Evolutionary conservation across 2,329 filamentous ascomycete genomes (phyloP), one percentile per base, ranked within the genome.

Genomic region (Trichoderma aggressivum): DNA sequence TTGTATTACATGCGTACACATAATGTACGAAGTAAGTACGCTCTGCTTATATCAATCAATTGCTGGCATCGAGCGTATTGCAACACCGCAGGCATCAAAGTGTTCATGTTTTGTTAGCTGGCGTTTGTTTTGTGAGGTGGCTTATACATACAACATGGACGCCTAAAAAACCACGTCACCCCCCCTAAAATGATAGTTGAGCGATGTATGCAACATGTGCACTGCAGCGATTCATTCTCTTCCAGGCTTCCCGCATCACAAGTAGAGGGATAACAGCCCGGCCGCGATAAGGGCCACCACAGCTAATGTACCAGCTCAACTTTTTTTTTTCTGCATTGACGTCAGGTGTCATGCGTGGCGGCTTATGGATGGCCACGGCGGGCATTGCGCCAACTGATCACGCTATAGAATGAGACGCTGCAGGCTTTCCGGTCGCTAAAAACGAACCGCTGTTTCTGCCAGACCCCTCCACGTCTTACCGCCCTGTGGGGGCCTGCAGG

Each of bases 291-390:
- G 65, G 65, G 36, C n/a, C 64, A 30, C 61, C 24, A 62, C 34
- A 28, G 30, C 16, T 43, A 43, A 43, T 43, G 39, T 5, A 28
- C 26, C 3, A 3, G 26, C 18, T 18, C 14, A 0, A 43, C 6
- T 18, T 28, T 30, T 62, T 30, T 62, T 62, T 12, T 28, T 65
- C 28, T 53, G 65, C 56, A 53, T 69, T 70, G 67, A 70, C 67
- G 67, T 70, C 67, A 70, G 67, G 58, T 56, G 59, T 62, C 67
- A 70, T 70, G 58, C 67, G 67, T 70, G 67, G 67, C 67, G 59
- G 67, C 67, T 70, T 63, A 55, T 70, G 67, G 67, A 63, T 70
- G 67, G 67, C 67, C 59, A 63, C 67, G 39, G 67, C 64, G 67
- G 65, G n/a, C 55, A 47, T 61, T 30, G 56, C 55, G 56, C n/a